phyloP scores from a whole-genome alignment of 768 basidiomycete genomes.

The Trametes elegans region DNA sequence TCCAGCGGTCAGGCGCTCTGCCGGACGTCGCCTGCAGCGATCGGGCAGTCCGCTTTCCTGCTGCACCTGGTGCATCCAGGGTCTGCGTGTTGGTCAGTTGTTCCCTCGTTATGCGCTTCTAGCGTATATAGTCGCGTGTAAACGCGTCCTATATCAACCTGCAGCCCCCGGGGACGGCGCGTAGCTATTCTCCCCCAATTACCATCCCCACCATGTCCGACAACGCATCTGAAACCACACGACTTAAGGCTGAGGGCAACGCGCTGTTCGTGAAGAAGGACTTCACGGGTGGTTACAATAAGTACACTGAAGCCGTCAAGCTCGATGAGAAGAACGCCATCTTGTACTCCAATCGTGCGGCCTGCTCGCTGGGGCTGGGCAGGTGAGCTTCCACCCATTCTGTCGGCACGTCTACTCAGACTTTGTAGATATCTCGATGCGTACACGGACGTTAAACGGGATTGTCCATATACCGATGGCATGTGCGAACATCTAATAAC shows the following conservation, averaged over 20 bases:
- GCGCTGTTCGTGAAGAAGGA: slow-evolving; percentile 34
- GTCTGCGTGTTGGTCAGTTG: background rate
- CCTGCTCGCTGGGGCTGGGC: slow-evolving; percentile 37
- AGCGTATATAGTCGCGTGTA: background rate
- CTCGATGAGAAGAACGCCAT: slow-evolving; percentile 39
- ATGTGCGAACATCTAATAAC: background rate
- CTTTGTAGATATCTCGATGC: slow-evolving; percentile 18
- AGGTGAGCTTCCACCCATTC: slow-evolving; percentile 25
- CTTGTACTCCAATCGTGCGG: slow-evolving; percentile 45
- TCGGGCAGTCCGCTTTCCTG: background rate
- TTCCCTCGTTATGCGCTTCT: background rate
- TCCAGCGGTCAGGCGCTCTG: too few species aligned
- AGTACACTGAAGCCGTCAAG: slow-evolving; percentile 43
- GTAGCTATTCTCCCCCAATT: background rate
- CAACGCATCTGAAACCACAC: background rate
- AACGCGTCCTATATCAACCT: too few species aligned
- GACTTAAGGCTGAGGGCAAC: slow-evolving; percentile 44
- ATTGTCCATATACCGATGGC: background rate
- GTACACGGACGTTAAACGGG: slow-evolving; percentile 12
- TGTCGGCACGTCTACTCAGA: background rate
- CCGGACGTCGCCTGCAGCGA: too few species aligned
- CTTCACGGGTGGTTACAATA: slow-evolving; percentile 35
- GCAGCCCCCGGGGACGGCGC: too few species aligned
- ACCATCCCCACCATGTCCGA: background rate
- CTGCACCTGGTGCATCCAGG: background rate